Evolutionary conservation across 1,284 basidiomycete species (phyloP).

Genomic region (Melampsora americana): DNA sequence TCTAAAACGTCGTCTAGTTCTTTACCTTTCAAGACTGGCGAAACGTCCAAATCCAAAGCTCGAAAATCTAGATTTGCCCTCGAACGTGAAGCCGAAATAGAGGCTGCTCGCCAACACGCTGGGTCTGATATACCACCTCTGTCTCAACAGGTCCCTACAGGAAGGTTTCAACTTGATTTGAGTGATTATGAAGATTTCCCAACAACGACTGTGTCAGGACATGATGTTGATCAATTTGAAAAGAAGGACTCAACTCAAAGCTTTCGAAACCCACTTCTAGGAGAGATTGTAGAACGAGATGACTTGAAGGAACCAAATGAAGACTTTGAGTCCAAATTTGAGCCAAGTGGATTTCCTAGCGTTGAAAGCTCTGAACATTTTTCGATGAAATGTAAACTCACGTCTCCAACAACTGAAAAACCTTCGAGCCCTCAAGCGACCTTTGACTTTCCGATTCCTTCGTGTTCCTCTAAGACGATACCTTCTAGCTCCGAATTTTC

Average conservation of each 20-base stretch:
- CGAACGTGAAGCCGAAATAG: slow-evolving; percentile 27
- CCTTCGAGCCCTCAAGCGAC: neutral
- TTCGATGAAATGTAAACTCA: neutral
- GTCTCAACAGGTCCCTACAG: slow-evolving; percentile 10
- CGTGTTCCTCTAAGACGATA: neutral
- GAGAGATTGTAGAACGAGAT: slow-evolving; percentile 29
- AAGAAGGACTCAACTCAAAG: neutral
- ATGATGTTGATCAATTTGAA: neutral
- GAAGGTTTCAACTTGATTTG: slow-evolving; percentile 33
- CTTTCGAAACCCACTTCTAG: slow-evolving; percentile 5
- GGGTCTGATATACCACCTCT: neutral
- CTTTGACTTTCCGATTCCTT: neutral
- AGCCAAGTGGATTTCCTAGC: slow-evolving; percentile 1
- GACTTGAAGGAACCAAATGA: slow-evolving; percentile 15
- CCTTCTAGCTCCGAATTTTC: neutral
- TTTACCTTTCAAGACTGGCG: neutral
- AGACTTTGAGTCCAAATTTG: slow-evolving; percentile 23
- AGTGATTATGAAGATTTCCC: neutral
- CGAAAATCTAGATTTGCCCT: slow-evolving; percentile 33
- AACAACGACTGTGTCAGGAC: neutral
- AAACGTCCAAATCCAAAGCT: neutral
- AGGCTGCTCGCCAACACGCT: neutral
- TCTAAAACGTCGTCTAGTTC: neutral
- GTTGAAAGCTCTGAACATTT: neutral
- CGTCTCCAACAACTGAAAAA: neutral